Percentiles rank a stretch among this genome's conserved stretches.
Evolutionary conservation across 2,329 filamentous ascomycete genomes (phyloP).

Genomic region (Alternaria solani): DNA sequence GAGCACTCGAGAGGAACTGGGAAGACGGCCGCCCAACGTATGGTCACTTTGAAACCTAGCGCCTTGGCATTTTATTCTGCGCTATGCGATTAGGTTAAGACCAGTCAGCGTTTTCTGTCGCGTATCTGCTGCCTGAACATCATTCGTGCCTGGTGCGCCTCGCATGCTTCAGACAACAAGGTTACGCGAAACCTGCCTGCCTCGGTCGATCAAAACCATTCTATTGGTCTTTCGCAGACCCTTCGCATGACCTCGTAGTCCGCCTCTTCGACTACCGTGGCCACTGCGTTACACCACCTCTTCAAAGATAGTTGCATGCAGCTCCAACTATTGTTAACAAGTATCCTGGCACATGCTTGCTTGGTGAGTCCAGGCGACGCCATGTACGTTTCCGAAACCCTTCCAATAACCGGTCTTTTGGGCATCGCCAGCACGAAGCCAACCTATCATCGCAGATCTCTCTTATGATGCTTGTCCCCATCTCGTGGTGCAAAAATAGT

Average conservation of each 20-base stretch:
- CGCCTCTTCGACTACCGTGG: slow-evolving; percentile 14
- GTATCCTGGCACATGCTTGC: not conserved
- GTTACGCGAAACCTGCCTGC: slow-evolving; percentile 7
- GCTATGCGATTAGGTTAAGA: slow-evolving; percentile 2
- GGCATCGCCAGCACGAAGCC: slow-evolving; percentile 23
- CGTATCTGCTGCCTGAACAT: slow-evolving; percentile 6
- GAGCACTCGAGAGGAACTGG: not conserved
- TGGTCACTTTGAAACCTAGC: not conserved
- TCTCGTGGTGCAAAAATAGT: slow-evolving; percentile 41
- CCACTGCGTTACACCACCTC: slow-evolving; percentile 20
- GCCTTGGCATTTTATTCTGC: not conserved
- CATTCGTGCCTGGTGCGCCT: slow-evolving; percentile 8
- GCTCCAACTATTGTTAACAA: slow-evolving; percentile 32
- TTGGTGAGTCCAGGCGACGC: slow-evolving; percentile 25
- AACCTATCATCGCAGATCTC: slow-evolving; percentile 20
- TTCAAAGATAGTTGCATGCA: slow-evolving; percentile 21
- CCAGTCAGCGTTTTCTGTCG: slow-evolving; percentile 1
- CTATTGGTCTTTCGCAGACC: slow-evolving; percentile 3
- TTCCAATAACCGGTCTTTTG: slow-evolving; percentile 17
- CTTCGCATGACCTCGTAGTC: slow-evolving; percentile 9
- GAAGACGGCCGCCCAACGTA: not conserved
- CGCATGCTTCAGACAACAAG: slow-evolving; percentile 10
- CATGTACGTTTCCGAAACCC: slow-evolving; percentile 19
- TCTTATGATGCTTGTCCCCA: slow-evolving; percentile 39
- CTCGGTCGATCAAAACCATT: not conserved